Evolutionary conservation across 2,329 filamentous ascomycete species (phyloP).

Genomic region (Aspergillus transmontanensis): DNA sequence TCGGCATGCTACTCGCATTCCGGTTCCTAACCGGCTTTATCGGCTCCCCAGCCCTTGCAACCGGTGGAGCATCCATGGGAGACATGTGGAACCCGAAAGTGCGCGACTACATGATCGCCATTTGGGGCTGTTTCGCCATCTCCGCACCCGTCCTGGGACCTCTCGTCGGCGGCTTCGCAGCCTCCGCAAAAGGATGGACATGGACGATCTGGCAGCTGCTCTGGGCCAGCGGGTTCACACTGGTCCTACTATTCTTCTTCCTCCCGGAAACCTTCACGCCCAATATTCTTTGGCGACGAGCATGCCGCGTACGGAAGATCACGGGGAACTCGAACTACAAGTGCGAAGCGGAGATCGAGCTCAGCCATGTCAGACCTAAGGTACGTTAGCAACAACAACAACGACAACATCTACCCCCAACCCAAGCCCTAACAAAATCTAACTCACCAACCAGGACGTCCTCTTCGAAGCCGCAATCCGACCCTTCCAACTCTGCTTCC

Average conservation of each 20-base stretch:
- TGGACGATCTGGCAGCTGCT: constrained; percentile 66
- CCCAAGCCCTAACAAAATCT: background rate
- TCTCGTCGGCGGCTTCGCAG: constrained; percentile 62
- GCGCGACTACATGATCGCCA: constrained; percentile 59
- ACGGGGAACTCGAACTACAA: constrained; percentile 43
- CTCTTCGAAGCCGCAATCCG: constrained; percentile 45
- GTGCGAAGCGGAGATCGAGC: constrained; percentile 44
- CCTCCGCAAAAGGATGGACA: constrained; percentile 60
- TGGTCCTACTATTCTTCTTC: constrained; percentile 47
- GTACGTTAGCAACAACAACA: constrained; percentile 3
- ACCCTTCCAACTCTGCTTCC: constrained; percentile 38
- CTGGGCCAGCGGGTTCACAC: constrained; percentile 60
- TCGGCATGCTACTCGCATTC: constrained; percentile 56
- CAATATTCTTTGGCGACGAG: constrained; percentile 23
- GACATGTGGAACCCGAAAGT: constrained; percentile 46
- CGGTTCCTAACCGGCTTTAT: constrained; percentile 57
- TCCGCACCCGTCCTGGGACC: constrained; percentile 61
- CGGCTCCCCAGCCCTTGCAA: constrained; percentile 49
- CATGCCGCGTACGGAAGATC: constrained; percentile 33
- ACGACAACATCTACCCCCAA: background rate
- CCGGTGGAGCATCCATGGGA: constrained; percentile 47
- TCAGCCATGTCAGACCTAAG: constrained; percentile 33
- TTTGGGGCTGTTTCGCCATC: constrained; percentile 55
- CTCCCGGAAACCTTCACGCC: constrained; percentile 33
- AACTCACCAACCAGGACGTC: constrained; percentile 30